These are phyloP conservation scores for Talaromyces atroroseus DNA, from an alignment of 2,329 filamentous ascomycete genomes.

Conservation along the genomic window DNA sequence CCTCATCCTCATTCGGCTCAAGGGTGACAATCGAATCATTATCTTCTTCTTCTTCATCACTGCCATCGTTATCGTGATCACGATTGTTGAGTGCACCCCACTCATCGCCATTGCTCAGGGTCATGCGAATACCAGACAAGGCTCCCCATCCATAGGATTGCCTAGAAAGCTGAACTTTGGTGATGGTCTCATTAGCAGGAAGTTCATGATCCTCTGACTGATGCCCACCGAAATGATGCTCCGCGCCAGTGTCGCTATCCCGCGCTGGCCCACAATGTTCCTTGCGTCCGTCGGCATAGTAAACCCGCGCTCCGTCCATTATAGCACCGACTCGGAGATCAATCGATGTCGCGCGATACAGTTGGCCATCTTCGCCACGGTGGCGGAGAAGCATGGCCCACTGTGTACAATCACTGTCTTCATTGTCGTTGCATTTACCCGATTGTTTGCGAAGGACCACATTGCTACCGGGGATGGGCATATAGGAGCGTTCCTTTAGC, in stretches of 20 bases:
- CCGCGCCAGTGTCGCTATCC: conserved; percentile 18
- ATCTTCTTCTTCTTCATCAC: background rate
- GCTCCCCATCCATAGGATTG: background rate
- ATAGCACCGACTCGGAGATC: conserved; percentile 42
- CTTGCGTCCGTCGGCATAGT: conserved; percentile 41
- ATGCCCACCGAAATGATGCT: conserved; percentile 27
- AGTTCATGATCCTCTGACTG: background rate
- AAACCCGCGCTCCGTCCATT: conserved; percentile 44
- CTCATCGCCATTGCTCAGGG: conserved; percentile 21
- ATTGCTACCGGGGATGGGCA: conserved; percentile 36
- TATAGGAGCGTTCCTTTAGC: conserved; percentile 30
- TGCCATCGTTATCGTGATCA: background rate
- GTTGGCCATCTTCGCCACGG: conserved; percentile 22
- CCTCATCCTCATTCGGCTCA: conserved; percentile 30
- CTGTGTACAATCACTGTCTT: conserved; percentile 17
- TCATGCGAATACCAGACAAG: conserved; percentile 16
- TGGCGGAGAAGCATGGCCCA: conserved; percentile 20
- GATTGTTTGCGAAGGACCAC: conserved; percentile 37
- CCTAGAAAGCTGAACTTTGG: background rate
- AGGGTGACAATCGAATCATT: conserved; percentile 15
- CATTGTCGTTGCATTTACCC: background rate
- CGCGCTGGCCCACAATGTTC: conserved; percentile 40
- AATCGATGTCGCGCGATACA: conserved; percentile 34
- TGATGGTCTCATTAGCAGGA: background rate
- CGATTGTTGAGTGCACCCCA: conserved; percentile 26